Evolutionary conservation across 108 stramenopile species (phyloP).

Genomic region (Thalassiosira profunda): DNA sequence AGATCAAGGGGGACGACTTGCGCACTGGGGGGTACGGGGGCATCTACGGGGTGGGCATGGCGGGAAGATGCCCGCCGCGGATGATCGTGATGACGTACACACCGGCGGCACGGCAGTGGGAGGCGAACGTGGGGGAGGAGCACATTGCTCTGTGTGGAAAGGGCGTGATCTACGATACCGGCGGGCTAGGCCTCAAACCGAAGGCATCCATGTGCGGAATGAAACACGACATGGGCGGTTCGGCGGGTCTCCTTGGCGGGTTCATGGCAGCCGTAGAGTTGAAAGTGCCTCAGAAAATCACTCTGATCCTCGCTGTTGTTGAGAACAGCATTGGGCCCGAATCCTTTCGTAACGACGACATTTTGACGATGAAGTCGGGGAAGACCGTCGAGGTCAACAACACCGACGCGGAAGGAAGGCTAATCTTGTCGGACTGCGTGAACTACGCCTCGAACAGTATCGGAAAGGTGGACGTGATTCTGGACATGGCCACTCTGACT

Average conservation of each 20-base stretch:
- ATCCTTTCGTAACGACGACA: slow-evolving; percentile 89
- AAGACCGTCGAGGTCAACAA: slow-evolving; percentile 90
- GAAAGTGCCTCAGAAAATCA: slow-evolving; percentile 32
- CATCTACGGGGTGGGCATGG: slow-evolving; percentile 86
- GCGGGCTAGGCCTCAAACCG: slow-evolving; percentile 75
- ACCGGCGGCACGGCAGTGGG: no score
- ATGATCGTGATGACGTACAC: slow-evolving; percentile 71
- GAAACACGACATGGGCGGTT: slow-evolving; percentile 86
- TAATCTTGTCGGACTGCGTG: slow-evolving; percentile 86
- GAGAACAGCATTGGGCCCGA: slow-evolving; percentile 86
- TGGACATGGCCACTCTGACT: slow-evolving; percentile 94
- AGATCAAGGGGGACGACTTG: slow-evolving; percentile 62
- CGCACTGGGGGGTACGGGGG: slow-evolving; percentile 52
- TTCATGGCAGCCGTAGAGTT: slow-evolving; percentile 68
- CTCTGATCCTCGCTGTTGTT: slow-evolving; percentile 74
- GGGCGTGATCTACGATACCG: slow-evolving; percentile 94
- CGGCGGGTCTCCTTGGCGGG: slow-evolving; percentile 83
- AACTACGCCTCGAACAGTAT: slow-evolving; percentile 80
- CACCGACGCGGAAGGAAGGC: slow-evolving; percentile 91
- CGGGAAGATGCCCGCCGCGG: slow-evolving; percentile 83
- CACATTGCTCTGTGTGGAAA: slow-evolving; percentile 87
- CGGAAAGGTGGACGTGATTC: slow-evolving; percentile 55
- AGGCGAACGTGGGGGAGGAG: slow-evolving; percentile 6
- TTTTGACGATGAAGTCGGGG: slow-evolving; percentile 65
- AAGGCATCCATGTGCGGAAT: slow-evolving; percentile 58